These are phyloP conservation scores for Hyphopichia burtonii DNA, from an alignment of 1,139 yeast species.

Conservation along the genomic window DNA sequence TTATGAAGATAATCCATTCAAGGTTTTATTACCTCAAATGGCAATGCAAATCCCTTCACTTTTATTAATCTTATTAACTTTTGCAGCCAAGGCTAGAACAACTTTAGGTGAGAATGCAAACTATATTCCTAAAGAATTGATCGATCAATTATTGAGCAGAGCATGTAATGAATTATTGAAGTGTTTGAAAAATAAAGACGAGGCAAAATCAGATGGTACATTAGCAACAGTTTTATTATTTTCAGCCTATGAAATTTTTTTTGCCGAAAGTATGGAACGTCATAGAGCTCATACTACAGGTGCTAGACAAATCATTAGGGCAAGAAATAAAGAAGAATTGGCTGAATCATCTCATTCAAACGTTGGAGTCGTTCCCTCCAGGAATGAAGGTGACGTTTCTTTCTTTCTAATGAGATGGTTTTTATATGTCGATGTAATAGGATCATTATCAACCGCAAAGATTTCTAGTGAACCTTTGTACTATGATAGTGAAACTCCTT, in stretches of 20 bases:
- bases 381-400: slow-evolving; percentile 42
- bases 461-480: slow-evolving; percentile 27
- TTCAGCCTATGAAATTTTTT: slow-evolving; percentile 62
- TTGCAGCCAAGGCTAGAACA: slow-evolving; percentile 57
- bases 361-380: not conserved
- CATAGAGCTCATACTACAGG: slow-evolving; percentile 71
- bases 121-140: slow-evolving; percentile 41
- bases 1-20: slow-evolving; percentile 67
- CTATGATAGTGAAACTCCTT: slow-evolving; percentile 10
- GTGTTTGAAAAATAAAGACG: slow-evolving; percentile 49
- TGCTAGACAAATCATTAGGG: slow-evolving; percentile 64
- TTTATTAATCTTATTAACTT: slow-evolving; percentile 62
- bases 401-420: slow-evolving; percentile 71
- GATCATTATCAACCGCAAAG: slow-evolving; percentile 49
- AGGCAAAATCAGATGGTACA: slow-evolving; percentile 64
- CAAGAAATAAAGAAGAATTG: slow-evolving; percentile 26
- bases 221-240: slow-evolving; percentile 62
- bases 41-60: slow-evolving; percentile 63
- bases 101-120: slow-evolving; percentile 28
- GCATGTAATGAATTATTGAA: slow-evolving; percentile 57
- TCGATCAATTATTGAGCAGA: slow-evolving; percentile 52
- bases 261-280: slow-evolving; percentile 44
- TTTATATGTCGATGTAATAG: slow-evolving; percentile 68
- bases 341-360: not conserved
- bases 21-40: slow-evolving; percentile 62